These are phyloP conservation scores for Tricholoma furcatifolium DNA, from an alignment of 768 basidiomycete genomes.

Conservation along the genomic window DNA sequence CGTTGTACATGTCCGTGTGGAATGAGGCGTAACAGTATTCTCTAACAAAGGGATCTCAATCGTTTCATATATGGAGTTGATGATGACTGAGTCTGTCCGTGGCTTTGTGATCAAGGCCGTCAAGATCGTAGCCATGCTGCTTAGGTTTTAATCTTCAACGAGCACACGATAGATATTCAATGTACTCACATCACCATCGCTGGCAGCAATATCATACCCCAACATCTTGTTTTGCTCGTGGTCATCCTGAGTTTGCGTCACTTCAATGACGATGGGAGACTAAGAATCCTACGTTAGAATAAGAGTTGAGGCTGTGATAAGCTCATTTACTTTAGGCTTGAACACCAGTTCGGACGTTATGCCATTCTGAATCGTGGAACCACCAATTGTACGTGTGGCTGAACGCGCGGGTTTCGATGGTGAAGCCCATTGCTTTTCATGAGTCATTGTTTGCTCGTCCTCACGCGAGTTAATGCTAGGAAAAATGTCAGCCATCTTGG, in stretches of 20 bases:
- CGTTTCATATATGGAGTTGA: no score
- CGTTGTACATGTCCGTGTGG: no score
- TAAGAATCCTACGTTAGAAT: neutral
- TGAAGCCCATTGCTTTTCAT: constrained; percentile 1
- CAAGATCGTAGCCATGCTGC: neutral
- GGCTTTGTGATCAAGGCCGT: constrained; percentile 1
- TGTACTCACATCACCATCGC: constrained; percentile 2
- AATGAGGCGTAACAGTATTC: neutral
- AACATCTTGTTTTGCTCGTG: constrained; percentile 3
- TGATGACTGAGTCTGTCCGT: neutral
- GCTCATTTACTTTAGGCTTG: constrained; percentile 6
- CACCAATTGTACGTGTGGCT: constrained; percentile 12
- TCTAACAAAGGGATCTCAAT: neutral
- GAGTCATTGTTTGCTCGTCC: constrained; percentile 2
- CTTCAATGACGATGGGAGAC: constrained; percentile 13
- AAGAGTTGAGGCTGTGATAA: neutral
- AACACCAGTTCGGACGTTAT: constrained; percentile 8
- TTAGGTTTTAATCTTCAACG: no score
- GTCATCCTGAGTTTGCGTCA: constrained; percentile 6
- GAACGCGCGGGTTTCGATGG: no score
- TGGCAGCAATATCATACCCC: neutral
- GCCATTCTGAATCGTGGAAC: constrained; percentile 1
- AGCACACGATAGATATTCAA: neutral
- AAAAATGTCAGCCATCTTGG: neutral
- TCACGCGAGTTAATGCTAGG: constrained; percentile 8